Evolutionary conservation across 164 flowering plant species (phyloP).

Genomic region (Vitis rupestris): DNA sequence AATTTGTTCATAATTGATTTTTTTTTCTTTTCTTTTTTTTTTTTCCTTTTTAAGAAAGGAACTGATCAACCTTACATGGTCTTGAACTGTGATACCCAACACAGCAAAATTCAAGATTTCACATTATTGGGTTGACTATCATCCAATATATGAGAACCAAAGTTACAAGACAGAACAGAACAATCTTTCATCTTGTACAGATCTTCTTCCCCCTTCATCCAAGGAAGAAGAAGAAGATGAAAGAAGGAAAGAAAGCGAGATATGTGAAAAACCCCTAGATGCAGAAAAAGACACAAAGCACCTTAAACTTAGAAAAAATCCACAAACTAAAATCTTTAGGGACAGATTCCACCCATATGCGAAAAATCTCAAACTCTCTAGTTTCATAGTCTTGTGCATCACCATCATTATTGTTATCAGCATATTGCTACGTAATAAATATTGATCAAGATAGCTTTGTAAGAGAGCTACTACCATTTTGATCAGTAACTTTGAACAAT

Average conservation of each 20-base stretch:
- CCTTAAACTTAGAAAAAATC: not conserved
- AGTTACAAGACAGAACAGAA: not conserved
- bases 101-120: not conserved
- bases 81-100: not conserved
- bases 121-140: no score
- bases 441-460: conserved; percentile 5
- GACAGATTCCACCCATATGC: not conserved
- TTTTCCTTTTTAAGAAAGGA: no score
- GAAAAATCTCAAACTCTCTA: not conserved
- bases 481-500: conserved; percentile 15
- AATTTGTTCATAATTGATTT: no score
- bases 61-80: no score
- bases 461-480: conserved; percentile 16
- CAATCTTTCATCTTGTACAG: not conserved
- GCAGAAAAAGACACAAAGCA: not conserved
- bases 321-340: not conserved
- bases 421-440: not conserved
- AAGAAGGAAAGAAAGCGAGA: no score
- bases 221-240: no score
- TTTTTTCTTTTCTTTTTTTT: no score
- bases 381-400: not conserved
- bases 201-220: no score
- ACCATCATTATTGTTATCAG: not conserved
- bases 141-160: not conserved
- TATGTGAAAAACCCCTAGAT: no score